Base-by-base conservation (phyloP, 129 eudicot genomes). In the Centella asiatica region DNA sequence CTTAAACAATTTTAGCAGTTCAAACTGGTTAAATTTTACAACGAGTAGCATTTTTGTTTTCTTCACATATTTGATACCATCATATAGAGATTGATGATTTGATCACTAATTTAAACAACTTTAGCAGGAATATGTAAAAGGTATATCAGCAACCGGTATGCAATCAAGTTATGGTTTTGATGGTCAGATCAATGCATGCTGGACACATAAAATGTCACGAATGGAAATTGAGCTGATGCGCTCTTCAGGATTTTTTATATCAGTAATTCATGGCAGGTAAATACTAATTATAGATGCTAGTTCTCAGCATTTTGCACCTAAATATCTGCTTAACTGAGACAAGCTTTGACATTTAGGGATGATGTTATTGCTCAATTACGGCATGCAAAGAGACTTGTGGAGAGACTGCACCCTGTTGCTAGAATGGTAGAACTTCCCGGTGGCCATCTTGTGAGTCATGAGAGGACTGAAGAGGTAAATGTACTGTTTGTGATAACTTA, bases 371-470 rank as follows among this genome's bases (percentile, higher is more conserved):
- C 98, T 69, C 98, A 87, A 72, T 59, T 92, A 50, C 66, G 87
- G 70, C 94, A 92, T 70, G 98, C 95, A 62, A 87, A 63, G 73
- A 73, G 83, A 65, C 90, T 92, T 55, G 99, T 96, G 6, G 74
- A 69, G 83, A 87, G 79, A 76, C 62, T 92, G 45, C 65, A 81
- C 76, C 98, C 98, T 44, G 69, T 20, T 57, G 82, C 98, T 26
- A 84, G 80, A 72, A 81, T 92, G 88, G 86, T 81, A 40, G 98
- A 92, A 42, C 85, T 92, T 78, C 92, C 82, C 62, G 98, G 98
- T 54, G 98, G 95, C 28, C 98, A 92, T 84, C 88, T 92, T 44
- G 99, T 92, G 73, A 92, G 96, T 76, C 95, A 87, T 45, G 97
- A 90, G 73, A 83, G 95, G 72, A 84, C 96, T 45, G 74, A 84